A percentile compares a stretch with the other conserved stretches of the same genome.
phyloP scores from a whole-genome alignment of 176 grass and related monocot species.

The Luzula sylvatica region DNA sequence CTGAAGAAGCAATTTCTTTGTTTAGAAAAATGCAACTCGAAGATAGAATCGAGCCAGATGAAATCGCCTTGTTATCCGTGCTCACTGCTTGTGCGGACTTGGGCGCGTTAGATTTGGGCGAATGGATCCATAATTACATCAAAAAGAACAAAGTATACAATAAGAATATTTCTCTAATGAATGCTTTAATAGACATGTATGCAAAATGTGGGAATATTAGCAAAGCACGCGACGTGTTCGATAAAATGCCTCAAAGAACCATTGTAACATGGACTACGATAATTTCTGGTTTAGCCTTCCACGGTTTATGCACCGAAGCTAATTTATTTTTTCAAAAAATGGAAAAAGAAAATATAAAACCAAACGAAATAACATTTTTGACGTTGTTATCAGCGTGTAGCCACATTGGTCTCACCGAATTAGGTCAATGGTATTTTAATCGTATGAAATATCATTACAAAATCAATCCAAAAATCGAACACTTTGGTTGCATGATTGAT shows the following conservation, averaged over 20 bases:
- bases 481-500: conserved; percentile 80
- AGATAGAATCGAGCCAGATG: conserved; percentile 43
- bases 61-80: conserved; percentile 47
- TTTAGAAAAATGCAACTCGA: conserved; percentile 78
- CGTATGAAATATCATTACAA: conserved; percentile 37
- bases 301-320: conserved; percentile 55
- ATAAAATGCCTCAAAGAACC: conserved; percentile 48
- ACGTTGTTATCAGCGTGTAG: conserved; percentile 54
- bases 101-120: conserved; percentile 54
- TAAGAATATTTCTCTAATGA: conserved; percentile 39
- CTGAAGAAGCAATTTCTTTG: conserved; percentile 41
- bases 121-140: conserved; percentile 55
- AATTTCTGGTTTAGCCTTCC: conserved; percentile 59
- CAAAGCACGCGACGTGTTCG: conserved; percentile 57
- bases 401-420: conserved; percentile 43
- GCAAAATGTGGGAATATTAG: conserved; percentile 46
- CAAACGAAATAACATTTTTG: conserved; percentile 59
- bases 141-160: conserved; percentile 21
- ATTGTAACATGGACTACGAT: conserved; percentile 55
- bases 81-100: conserved; percentile 58
- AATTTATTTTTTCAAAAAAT: conserved; percentile 51
- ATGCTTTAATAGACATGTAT: conserved; percentile 75
- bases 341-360: conserved; percentile 48
- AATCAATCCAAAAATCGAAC: conserved; percentile 52
- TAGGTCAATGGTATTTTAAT: conserved; percentile 52